Evolutionary conservation across 139 green algal genomes (phyloP).

Genomic region (Dunaliella primolecta): DNA sequence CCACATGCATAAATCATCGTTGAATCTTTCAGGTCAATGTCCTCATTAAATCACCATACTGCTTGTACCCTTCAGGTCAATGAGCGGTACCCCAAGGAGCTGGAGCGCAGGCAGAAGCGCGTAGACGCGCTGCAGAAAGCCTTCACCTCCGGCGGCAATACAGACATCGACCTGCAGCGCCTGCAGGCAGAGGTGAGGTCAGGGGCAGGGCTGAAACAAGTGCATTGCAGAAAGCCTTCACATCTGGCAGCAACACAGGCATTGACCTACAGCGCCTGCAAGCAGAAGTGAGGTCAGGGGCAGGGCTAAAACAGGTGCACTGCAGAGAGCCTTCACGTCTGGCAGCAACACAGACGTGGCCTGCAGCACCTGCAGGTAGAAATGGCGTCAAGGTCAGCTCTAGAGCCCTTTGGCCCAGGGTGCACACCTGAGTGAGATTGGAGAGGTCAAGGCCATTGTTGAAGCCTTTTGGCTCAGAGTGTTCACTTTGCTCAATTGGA

Average conservation of each 20-base stretch:
- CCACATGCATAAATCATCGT: too few relatives aligned
- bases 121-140: conserved; percentile 44
- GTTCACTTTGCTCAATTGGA: too few relatives aligned
- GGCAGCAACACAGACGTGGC: conserved; percentile 49
- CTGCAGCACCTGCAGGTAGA: conserved; percentile 46
- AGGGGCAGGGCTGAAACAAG: neutral
- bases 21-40: too few relatives aligned
- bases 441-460: neutral
- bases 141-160: conserved; percentile 46
- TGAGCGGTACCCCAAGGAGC: conserved; percentile 46
- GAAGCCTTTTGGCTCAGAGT: too few relatives aligned
- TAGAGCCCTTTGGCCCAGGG: neutral
- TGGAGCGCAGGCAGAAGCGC: conserved; percentile 50
- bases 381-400: neutral
- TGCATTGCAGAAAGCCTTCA: conserved; percentile 50
- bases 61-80: too few relatives aligned
- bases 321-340: conserved; percentile 48
- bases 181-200: conserved; percentile 33
- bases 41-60: too few relatives aligned
- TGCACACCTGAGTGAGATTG: neutral
- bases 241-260: conserved; percentile 47
- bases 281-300: conserved; percentile 22
- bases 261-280: conserved; percentile 50
- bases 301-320: too few relatives aligned
- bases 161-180: conserved; percentile 49